These are phyloP conservation scores for Symbiodinium pilosum DNA, from an alignment of 73 alveolate genomes.

Conservation along the genomic window DNA sequence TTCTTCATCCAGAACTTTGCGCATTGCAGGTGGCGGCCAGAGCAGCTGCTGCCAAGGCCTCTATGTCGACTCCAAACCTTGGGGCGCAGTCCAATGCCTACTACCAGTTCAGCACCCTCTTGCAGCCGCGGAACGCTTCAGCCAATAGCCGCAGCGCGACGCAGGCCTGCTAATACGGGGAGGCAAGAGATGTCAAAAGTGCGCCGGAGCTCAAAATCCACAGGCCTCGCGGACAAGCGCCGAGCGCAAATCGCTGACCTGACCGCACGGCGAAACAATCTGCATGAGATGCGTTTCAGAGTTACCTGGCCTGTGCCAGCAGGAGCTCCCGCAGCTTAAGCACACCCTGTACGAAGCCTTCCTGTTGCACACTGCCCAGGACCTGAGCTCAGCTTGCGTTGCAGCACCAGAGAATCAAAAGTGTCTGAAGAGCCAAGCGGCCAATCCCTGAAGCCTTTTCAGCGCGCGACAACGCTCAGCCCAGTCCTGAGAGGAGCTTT, in stretches of 20 bases:
- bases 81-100: background rate
- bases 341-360: background rate
- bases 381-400: background rate
- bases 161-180: background rate
- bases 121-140: background rate
- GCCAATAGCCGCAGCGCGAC: conserved; percentile 7
- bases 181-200: background rate
- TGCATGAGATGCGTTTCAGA: background rate
- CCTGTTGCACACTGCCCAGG: background rate
- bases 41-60: background rate
- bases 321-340: background rate
- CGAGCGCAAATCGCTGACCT: conserved; percentile 69
- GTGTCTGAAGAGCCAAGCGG: background rate
- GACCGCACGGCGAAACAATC: no score
- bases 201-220: background rate
- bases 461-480: conserved; percentile 19
- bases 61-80: background rate
- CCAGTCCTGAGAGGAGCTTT: conserved; percentile 26
- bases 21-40: background rate
- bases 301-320: background rate
- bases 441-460: conserved; percentile 32
- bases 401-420: background rate
- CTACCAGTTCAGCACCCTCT: no score
- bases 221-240: conserved; percentile 80
- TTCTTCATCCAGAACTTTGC: no score